Evolutionary conservation across 73 alveolate species (phyloP), one percentile per base, ranked within the genome.

Genomic region (Paraurostyla sp.): DNA sequence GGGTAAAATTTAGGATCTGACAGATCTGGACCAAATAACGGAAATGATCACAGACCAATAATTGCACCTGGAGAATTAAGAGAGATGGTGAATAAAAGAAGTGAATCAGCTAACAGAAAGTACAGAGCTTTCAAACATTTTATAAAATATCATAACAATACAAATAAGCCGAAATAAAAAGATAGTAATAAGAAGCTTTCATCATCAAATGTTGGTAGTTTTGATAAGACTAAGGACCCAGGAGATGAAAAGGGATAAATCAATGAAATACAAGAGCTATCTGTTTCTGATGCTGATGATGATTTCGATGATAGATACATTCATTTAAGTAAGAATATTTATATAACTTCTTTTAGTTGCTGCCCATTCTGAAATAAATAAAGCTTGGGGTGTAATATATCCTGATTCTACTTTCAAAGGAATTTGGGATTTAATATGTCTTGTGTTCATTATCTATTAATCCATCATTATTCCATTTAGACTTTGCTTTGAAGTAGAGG

Each of bases 401-500:
- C 97, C 97, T 4, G 95, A 92, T 38, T 49, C 88, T 32, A 46
- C 91, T 18, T 33, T 43, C 38, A 90, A 89, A 45, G 80, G 65
- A 23, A 51, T 71, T 29, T 92, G 97, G 93, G 97, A 92, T 63
- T 16, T 92, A 25, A 6, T 76, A 60, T 62, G 78, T n/a, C 52
- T 92, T 36, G 30, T 52, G 13, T 33, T 81, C 49, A 92, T 92
- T 36, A 56, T 92, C 0, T 92, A 89, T 59, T 65, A 81, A 54
- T 32, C 93, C 2, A 59, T 92, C 4, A 42, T 65, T 38, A 65
- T 91, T 11, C 97, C 97, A 2, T 89, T 82, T 50, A 56, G 97
- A 40, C 71, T 92, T 6, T 89, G 95, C 32, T 92, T 92, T 41
- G 91, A 92, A n/a, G 91, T 57, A 16, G 81, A 62, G 0, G 75